Conservation (phyloP, 1,284 basidiomycete genomes). For the Sparassis latifolia region DNA sequence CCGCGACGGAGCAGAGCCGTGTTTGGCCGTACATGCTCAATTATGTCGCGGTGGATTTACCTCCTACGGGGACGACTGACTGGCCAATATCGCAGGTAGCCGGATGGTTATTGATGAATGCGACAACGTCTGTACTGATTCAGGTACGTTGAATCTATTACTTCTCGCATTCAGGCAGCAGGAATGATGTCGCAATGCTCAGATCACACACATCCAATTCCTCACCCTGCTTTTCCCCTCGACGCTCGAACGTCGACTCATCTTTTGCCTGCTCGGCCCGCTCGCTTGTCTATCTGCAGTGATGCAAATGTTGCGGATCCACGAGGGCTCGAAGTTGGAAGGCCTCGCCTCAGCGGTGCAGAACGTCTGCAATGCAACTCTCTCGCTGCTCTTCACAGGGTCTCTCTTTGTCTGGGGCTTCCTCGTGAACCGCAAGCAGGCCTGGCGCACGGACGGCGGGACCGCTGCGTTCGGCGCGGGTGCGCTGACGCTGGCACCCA, state of each 20-base stretch:
- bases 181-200: neutral
- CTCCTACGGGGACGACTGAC: constrained; percentile 39
- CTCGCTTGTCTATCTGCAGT: constrained; percentile 81
- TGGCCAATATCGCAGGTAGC: constrained; percentile 72
- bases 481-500: constrained; percentile 71
- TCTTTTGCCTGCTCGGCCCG: constrained; percentile 85
- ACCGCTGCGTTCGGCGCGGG: constrained; percentile 91
- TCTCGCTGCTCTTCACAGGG: constrained; percentile 89
- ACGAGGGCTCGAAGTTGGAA: constrained; percentile 38
- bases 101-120: constrained; percentile 86
- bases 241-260: constrained; percentile 82
- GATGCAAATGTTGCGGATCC: constrained; percentile 80
- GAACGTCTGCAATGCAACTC: constrained; percentile 93
- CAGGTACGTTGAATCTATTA: constrained; percentile 49
- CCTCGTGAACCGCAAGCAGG: constrained; percentile 82
- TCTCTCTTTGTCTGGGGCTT: constrained; percentile 93
- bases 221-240: constrained; percentile 95
- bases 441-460: constrained; percentile 94
- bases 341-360: constrained; percentile 74
- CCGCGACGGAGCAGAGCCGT: constrained; percentile 56
- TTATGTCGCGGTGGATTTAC: constrained; percentile 82
- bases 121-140: constrained; percentile 77
- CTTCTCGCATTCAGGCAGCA: neutral
- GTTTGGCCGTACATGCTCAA: constrained; percentile 94
- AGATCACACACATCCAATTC: constrained; percentile 98